Conservation (phyloP, 2,329 filamentous ascomycete species). For the Aspergillus spinulosporus region DNA sequence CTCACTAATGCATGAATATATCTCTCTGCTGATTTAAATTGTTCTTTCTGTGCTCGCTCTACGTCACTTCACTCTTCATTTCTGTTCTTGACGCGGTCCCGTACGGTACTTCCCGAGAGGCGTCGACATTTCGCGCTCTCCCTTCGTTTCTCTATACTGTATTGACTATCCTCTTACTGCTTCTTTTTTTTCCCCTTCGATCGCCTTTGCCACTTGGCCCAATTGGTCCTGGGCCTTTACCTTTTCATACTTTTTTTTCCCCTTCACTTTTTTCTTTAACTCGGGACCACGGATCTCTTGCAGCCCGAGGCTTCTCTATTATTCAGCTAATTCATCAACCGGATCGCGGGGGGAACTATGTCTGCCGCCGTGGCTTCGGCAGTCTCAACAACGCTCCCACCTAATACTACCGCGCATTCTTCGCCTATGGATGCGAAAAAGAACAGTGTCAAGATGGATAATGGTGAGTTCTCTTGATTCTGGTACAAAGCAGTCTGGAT, state of each 20-base stretch:
- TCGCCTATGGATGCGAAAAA: conserved; percentile 48
- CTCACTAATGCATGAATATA: conserved; percentile 13
- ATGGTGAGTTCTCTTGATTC: conserved; percentile 35
- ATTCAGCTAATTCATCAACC: conserved; percentile 21
- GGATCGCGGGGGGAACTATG: conserved; percentile 31
- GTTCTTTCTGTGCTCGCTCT: conserved; percentile 33
- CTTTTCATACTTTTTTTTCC: conserved; percentile 27
- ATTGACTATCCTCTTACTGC: conserved; percentile 16
- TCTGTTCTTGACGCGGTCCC: background rate
- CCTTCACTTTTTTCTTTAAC: conserved; percentile 8
- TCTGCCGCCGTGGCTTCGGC: conserved; percentile 43
- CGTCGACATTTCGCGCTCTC: background rate
- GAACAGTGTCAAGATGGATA: conserved; percentile 38
- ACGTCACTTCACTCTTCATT: conserved; percentile 26
- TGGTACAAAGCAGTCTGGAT: conserved; percentile 14
- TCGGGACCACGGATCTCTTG: conserved; percentile 22
- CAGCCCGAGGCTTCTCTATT: conserved; percentile 11
- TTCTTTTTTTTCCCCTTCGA: conserved; percentile 19
- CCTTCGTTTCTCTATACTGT: conserved; percentile 6
- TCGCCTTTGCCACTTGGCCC: conserved; percentile 19
- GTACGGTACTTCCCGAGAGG: conserved; percentile 7
- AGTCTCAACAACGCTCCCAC: conserved; percentile 32
- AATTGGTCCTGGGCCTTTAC: conserved; percentile 15
- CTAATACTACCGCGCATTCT: conserved; percentile 33
- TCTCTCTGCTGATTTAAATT: conserved; percentile 29